A percentile compares a stretch with the other conserved stretches of the same genome.
phyloP scores from a whole-genome alignment of 306 rosid species.

The Rosa persica region DNA sequence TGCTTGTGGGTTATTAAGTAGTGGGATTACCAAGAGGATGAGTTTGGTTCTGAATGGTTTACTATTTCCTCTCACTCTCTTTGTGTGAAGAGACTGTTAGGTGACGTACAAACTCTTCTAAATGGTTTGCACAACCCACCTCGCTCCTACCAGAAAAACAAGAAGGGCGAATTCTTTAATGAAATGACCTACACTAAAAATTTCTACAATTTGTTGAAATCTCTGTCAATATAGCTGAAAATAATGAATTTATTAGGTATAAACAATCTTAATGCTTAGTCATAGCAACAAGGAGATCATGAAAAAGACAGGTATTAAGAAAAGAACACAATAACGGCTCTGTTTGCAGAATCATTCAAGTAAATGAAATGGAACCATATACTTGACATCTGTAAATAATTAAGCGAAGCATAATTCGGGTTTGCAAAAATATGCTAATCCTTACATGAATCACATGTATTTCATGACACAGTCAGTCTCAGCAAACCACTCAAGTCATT shows the following conservation, averaged over 20 bases:
- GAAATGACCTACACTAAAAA: neutral
- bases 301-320: neutral
- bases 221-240: neutral
- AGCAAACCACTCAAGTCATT: neutral
- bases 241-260: neutral
- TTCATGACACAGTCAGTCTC: neutral
- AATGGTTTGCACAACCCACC: slow-evolving; percentile 27
- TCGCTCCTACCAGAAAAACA: slow-evolving; percentile 25
- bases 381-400: neutral
- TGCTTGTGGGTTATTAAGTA: slow-evolving; percentile 20
- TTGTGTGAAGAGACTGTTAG: slow-evolving; percentile 60
- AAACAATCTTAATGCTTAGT: neutral
- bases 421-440: slow-evolving; percentile 5
- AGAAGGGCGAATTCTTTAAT: neutral
- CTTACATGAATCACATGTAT: neutral
- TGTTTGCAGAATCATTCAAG: neutral
- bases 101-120: slow-evolving; percentile 33
- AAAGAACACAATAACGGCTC: neutral
- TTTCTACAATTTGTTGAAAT: neutral
- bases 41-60: slow-evolving; percentile 36
- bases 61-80: slow-evolving; percentile 32
- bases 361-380: neutral
- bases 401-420: neutral
- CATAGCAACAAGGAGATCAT: neutral
- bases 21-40: slow-evolving; percentile 47